Evolutionary conservation across 2,329 filamentous ascomycete genomes (phyloP).

Genomic region (Fusarium nygamai): DNA sequence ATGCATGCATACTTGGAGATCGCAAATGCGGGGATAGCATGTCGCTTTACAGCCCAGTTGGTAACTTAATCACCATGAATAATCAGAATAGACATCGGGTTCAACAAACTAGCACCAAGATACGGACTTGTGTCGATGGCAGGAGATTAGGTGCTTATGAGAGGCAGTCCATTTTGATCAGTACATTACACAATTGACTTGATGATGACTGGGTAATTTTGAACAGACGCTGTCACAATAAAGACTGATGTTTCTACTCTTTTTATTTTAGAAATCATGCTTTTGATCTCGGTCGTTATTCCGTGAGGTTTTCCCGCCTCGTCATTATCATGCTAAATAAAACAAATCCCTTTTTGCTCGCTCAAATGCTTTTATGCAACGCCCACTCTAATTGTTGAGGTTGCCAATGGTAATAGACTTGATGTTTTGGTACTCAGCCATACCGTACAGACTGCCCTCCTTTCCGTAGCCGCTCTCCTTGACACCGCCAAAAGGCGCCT

Average conservation of each 20-base stretch:
- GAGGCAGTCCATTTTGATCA: neutral
- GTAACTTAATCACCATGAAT: neutral
- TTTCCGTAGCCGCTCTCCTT: conserved; percentile 51
- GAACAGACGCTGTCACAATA: neutral
- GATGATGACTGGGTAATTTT: no score
- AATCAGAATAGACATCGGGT: neutral
- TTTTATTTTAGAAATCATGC: conserved; percentile 6
- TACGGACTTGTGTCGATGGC: neutral
- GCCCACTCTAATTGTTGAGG: conserved; percentile 32
- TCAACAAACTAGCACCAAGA: neutral
- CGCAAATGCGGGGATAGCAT: neutral
- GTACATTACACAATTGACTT: neutral
- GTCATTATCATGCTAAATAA: conserved; percentile 42
- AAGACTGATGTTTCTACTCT: conserved; percentile 8
- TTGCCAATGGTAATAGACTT: conserved; percentile 54
- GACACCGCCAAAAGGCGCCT: conserved; percentile 49
- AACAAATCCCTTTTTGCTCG: conserved; percentile 24
- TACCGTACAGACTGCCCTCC: conserved; percentile 56
- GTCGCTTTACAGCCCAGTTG: neutral
- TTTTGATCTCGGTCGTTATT: conserved; percentile 12
- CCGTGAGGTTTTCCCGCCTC: conserved; percentile 24
- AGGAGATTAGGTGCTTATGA: neutral
- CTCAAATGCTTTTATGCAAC: neutral
- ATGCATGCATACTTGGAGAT: neutral
- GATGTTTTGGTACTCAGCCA: conserved; percentile 58